Percentiles rank a stretch among this genome's conserved stretches.
Evolutionary conservation across 306 rosid species (phyloP).

Genomic region (Lathyrus aphaca): DNA sequence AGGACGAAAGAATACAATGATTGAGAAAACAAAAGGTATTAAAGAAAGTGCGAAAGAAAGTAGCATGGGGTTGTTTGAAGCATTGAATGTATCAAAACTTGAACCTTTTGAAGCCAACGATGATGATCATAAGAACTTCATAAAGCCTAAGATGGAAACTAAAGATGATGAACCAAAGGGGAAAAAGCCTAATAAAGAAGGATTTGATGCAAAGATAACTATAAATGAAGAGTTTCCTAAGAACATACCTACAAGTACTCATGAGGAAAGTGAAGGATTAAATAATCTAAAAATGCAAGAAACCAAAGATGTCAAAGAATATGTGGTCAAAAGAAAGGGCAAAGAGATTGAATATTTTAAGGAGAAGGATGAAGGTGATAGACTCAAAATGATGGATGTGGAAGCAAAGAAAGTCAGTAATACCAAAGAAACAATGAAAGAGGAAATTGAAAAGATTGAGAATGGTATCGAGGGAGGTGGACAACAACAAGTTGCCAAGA

Average conservation of each 20-base stretch:
- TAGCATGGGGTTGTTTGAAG: not conserved
- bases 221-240: conserved; percentile 25
- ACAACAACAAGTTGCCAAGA: not conserved
- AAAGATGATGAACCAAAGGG: not conserved
- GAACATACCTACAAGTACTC: conserved; percentile 3
- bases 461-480: not conserved
- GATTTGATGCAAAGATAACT: conserved; percentile 1
- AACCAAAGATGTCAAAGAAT: not conserved
- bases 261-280: conserved; percentile 9
- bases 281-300: conserved; percentile 17
- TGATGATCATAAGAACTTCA: not conserved
- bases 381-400: not conserved
- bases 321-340: not conserved
- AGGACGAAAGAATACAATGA: not conserved
- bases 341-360: conserved; percentile 13
- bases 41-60: not conserved
- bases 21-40: not conserved
- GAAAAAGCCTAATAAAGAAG: conserved; percentile 27
- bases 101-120: not conserved
- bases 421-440: not conserved
- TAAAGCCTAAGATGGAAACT: conserved; percentile 3
- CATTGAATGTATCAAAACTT: not conserved
- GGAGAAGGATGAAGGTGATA: conserved; percentile 9
- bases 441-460: conserved; percentile 13
- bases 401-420: conserved; percentile 16